phyloP scores from a whole-genome alignment of 805 yeast genomes.

The Metschnikowia borealis region DNA sequence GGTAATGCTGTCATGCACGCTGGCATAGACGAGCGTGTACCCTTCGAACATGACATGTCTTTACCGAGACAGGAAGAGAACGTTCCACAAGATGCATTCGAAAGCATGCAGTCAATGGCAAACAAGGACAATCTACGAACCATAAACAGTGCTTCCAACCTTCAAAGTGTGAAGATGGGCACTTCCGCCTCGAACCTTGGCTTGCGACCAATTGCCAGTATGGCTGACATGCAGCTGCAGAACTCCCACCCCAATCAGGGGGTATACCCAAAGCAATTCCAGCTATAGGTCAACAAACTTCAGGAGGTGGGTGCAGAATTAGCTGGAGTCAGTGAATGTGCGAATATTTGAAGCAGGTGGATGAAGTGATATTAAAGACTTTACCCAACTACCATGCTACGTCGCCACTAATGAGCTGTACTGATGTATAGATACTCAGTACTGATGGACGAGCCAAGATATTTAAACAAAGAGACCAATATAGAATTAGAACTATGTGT shows the following conservation, averaged over 20 bases:
- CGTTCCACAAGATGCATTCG: neutral
- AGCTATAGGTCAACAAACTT: constrained; percentile 1
- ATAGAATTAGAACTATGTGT: neutral
- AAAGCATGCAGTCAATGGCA: neutral
- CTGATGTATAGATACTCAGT: too few species aligned
- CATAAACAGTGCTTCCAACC: constrained; percentile 32
- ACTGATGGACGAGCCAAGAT: neutral
- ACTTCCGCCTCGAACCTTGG: constrained; percentile 6
- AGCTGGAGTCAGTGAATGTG: neutral
- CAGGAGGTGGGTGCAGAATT: too few species aligned
- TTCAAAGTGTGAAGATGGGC: constrained; percentile 19
- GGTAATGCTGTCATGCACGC: neutral
- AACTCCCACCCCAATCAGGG: constrained; percentile 1
- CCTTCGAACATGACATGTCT: neutral
- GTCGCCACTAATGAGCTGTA: neutral
- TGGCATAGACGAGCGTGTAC: constrained; percentile 2
- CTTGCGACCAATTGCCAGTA: constrained; percentile 16
- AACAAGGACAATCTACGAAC: constrained; percentile 20
- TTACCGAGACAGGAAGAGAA: neutral
- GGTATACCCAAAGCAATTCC: constrained; percentile 10
- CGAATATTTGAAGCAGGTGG: too few species aligned
- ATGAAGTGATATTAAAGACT: neutral
- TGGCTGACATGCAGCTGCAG: constrained; percentile 17
- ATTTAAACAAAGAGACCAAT: neutral
- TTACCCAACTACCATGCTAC: neutral